phyloP scores from a whole-genome alignment of 768 basidiomycete genomes.

The Kwoniella dendrophila region DNA sequence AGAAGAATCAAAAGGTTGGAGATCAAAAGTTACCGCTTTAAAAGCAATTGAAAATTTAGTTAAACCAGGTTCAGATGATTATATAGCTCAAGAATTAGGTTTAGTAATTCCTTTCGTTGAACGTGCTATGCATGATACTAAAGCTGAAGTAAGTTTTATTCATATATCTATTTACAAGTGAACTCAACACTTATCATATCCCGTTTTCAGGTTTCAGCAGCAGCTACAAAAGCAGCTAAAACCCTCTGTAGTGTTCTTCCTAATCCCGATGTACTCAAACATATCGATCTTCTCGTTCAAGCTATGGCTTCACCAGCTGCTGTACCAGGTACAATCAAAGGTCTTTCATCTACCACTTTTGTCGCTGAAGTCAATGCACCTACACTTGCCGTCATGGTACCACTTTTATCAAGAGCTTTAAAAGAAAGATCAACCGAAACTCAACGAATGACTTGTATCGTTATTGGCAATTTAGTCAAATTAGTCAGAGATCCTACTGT shows the following conservation, averaged over 20 bases:
- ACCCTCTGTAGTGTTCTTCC: slow-evolving; percentile 85
- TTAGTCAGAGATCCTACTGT: slow-evolving; percentile 88
- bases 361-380: slow-evolving; percentile 96
- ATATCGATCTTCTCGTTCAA: slow-evolving; percentile 84
- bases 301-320: slow-evolving; percentile 80
- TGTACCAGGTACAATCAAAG: slow-evolving; percentile 90
- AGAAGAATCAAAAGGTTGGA: slow-evolving; percentile 82
- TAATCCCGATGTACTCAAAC: slow-evolving; percentile 87
- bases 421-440: slow-evolving; percentile 97
- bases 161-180: background rate
- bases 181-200: background rate
- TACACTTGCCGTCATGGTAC: slow-evolving; percentile 93
- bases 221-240: slow-evolving; percentile 86
- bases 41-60: slow-evolving; percentile 81
- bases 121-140: slow-evolving; percentile 93
- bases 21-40: slow-evolving; percentile 86
- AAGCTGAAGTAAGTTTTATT: slow-evolving; percentile 70
- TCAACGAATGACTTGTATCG: slow-evolving; percentile 88
- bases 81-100: slow-evolving; percentile 82
- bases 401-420: slow-evolving; percentile 82
- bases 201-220: slow-evolving; percentile 69
- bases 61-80: slow-evolving; percentile 59
- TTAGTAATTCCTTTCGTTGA: slow-evolving; percentile 82
- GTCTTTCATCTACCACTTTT: slow-evolving; percentile 90
- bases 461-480: slow-evolving; percentile 95